phyloP scores from a whole-genome alignment of 352 stramenopile genomes.

The Phytophthora boehmeriae region DNA sequence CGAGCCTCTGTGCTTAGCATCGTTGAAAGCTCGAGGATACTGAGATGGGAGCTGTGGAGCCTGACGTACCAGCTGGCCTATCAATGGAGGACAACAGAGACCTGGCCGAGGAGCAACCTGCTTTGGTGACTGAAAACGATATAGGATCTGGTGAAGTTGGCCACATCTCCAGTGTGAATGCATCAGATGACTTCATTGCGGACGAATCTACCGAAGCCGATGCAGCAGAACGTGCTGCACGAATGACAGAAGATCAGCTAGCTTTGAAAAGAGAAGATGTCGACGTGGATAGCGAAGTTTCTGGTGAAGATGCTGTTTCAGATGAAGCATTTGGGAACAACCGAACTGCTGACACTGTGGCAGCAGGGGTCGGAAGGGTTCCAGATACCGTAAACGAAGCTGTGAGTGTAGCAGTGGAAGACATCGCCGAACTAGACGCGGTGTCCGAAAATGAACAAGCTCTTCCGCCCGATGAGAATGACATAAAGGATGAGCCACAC shows the following conservation, averaged over 20 bases:
- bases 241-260: not conserved
- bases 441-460: not conserved
- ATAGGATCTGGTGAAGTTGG: too few relatives aligned
- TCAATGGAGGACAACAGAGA: not conserved
- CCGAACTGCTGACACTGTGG: not conserved
- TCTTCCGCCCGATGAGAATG: not conserved
- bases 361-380: not conserved
- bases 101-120: not conserved
- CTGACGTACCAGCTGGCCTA: not conserved
- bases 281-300: not conserved
- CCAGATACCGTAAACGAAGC: constrained; percentile 1
- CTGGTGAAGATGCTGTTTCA: not conserved
- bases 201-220: too few relatives aligned
- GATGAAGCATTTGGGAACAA: not conserved
- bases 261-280: not conserved
- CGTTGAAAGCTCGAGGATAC: not conserved
- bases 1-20: not conserved
- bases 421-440: not conserved
- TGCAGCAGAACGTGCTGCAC: not conserved
- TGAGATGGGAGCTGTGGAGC: constrained; percentile 10
- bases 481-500: not conserved
- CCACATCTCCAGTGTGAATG: too few relatives aligned
- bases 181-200: too few relatives aligned
- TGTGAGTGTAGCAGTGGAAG: constrained; percentile 8
- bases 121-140: constrained; percentile 3